These are phyloP conservation scores for Globisporangium iwayamae DNA, from an alignment of 352 stramenopile species.

Conservation along the genomic window DNA sequence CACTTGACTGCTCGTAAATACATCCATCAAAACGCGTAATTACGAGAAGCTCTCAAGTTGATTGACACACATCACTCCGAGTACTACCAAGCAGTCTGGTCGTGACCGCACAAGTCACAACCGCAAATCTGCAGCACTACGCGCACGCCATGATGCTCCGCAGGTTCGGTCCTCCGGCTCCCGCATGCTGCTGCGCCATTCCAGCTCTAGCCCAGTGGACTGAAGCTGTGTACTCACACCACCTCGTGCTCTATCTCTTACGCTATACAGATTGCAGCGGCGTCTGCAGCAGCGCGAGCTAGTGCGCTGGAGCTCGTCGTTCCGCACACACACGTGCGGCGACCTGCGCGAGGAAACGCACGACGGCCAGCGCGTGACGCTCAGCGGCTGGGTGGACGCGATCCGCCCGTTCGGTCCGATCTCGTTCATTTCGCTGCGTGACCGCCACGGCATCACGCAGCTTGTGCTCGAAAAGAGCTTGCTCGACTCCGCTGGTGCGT, in stretches of 20 bases:
- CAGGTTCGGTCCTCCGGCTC: constrained; percentile 5
- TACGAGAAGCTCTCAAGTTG: not conserved
- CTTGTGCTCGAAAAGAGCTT: constrained; percentile 70
- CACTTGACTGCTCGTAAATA: not conserved
- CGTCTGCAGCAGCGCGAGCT: constrained; percentile 6
- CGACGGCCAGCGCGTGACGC: constrained; percentile 47
- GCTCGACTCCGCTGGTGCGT: constrained; percentile 33
- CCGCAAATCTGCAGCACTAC: not conserved
- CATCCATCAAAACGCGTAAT: constrained; percentile 3
- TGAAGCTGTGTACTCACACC: not conserved
- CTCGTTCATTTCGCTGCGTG: constrained; percentile 78
- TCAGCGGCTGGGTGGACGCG: constrained; percentile 81
- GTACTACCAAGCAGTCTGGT: not conserved
- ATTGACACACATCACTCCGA: not conserved
- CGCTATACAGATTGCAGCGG: constrained; percentile 19
- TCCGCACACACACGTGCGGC: constrained; percentile 73
- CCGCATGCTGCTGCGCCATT: not conserved
- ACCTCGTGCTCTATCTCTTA: not conserved
- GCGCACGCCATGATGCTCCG: constrained; percentile 21
- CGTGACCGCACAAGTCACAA: not conserved
- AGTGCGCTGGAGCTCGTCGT: constrained; percentile 23
- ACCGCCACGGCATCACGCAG: constrained; percentile 78
- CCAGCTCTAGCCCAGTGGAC: too few relatives aligned
- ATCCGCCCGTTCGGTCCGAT: constrained; percentile 74
- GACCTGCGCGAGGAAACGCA: constrained; percentile 50